phyloP scores from a whole-genome alignment of 78 protist genomes.

The Monocercomonoides exilis region DNA sequence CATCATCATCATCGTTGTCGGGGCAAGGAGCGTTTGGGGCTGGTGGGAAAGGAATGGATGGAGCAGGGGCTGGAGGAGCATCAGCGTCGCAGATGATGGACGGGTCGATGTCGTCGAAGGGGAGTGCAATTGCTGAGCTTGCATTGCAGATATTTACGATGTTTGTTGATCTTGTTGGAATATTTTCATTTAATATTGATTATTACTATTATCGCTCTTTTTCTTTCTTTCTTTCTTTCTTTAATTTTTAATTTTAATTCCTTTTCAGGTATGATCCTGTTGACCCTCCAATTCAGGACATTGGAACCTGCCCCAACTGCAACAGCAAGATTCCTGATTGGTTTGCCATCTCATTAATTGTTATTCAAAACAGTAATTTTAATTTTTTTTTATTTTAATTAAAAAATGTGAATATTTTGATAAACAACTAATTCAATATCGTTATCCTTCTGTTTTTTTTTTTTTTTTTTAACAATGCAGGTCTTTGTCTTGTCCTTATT shows the following conservation, averaged over 20 bases:
- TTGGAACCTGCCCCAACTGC: not conserved
- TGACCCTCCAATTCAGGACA: not conserved
- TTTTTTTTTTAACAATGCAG: not conserved
- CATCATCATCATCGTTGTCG: too few species aligned
- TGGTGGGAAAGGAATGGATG: too few species aligned
- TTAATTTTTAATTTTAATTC: too few species aligned
- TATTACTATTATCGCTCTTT: too few species aligned
- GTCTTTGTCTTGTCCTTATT: slow-evolving; percentile 14
- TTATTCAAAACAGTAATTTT: not conserved
- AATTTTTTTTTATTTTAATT: not conserved
- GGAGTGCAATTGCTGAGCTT: not conserved
- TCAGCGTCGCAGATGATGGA: not conserved
- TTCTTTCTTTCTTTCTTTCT: too few species aligned
- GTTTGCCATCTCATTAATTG: slow-evolving; percentile 26
- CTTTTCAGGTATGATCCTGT: not conserved
- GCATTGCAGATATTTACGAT: too few species aligned
- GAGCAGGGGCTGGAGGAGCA: too few species aligned
- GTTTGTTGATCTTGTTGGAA: too few species aligned
- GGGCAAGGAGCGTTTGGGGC: too few species aligned
- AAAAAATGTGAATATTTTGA: slow-evolving; percentile 20
- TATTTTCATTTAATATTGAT: too few species aligned
- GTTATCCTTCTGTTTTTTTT: not conserved
- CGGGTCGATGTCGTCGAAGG: not conserved
- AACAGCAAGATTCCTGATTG: not conserved
- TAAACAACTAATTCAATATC: not conserved